These are phyloP conservation scores for Colletotrichum spinosum DNA, from an alignment of 2,329 filamentous ascomycete genomes.

Conservation along the genomic window DNA sequence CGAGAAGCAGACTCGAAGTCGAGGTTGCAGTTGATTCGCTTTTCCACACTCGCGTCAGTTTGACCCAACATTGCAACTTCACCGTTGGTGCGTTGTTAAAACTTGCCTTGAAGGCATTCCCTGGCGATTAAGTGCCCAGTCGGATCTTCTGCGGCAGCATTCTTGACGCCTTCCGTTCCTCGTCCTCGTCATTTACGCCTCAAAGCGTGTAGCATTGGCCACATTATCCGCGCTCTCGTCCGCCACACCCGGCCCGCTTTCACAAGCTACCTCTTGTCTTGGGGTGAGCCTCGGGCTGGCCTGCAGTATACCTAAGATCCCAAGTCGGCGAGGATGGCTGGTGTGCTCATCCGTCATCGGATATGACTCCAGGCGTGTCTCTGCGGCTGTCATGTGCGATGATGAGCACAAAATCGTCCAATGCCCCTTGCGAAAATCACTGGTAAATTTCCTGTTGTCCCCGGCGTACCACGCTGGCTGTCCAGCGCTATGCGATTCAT, in stretches of 20 bases:
- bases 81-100: too few relatives aligned
- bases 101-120: too few relatives aligned
- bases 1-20: slow-evolving; percentile 5
- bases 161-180: too few relatives aligned
- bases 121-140: too few relatives aligned
- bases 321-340: not conserved
- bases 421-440: too few relatives aligned
- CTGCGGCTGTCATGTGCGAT: not conserved
- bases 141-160: too few relatives aligned
- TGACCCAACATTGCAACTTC: not conserved
- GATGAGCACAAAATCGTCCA: too few relatives aligned
- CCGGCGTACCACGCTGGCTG: slow-evolving; percentile 16
- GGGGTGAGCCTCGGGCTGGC: slow-evolving; percentile 31
- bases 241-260: slow-evolving; percentile 30
- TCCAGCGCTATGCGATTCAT: slow-evolving; percentile 17
- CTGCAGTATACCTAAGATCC: slow-evolving; percentile 4
- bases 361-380: not conserved
- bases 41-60: slow-evolving; percentile 2
- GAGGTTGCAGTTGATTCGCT: slow-evolving; percentile 4
- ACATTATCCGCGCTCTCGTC: slow-evolving; percentile 1
- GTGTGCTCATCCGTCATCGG: not conserved
- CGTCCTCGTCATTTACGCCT: too few relatives aligned
- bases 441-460: slow-evolving; percentile 13
- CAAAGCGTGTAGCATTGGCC: slow-evolving; percentile 8
- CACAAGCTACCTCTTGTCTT: slow-evolving; percentile 30